These are phyloP conservation scores for Diaporthe sp. DNA, from an alignment of 2,329 filamentous ascomycete genomes.

Conservation along the genomic window DNA sequence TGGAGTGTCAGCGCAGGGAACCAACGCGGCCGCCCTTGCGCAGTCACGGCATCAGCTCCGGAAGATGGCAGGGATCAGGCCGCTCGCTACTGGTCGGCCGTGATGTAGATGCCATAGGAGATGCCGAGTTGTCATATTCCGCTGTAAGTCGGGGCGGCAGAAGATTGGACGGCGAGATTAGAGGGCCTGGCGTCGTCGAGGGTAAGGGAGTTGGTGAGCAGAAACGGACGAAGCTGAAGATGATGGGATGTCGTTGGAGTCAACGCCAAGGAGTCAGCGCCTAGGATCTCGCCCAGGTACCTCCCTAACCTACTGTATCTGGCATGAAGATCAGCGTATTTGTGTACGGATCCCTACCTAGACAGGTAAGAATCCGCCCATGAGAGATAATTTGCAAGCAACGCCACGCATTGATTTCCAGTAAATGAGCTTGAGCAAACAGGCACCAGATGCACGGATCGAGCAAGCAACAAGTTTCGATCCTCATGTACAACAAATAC, in stretches of 20 bases:
- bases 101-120: background rate
- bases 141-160: background rate
- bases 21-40: constrained; percentile 11
- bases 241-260: constrained; percentile 15
- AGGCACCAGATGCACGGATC: background rate
- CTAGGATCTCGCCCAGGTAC: background rate
- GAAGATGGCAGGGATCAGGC: background rate
- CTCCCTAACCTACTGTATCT: background rate
- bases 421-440: background rate
- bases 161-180: background rate
- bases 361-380: background rate
- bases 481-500: background rate
- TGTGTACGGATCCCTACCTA: background rate
- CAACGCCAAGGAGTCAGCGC: background rate
- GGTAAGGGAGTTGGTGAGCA: constrained; percentile 16
- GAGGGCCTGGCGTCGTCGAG: background rate
- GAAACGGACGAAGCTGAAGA: constrained; percentile 10
- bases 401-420: background rate
- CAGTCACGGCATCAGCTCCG: background rate
- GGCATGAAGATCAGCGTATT: background rate
- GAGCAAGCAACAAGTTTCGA: background rate
- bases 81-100: constrained; percentile 5
- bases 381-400: background rate
- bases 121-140: constrained; percentile 5
- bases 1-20: background rate